Evolutionary conservation across 2,329 filamentous ascomycete genomes (phyloP).

Genomic region (Chrysoporthe austroafricana): DNA sequence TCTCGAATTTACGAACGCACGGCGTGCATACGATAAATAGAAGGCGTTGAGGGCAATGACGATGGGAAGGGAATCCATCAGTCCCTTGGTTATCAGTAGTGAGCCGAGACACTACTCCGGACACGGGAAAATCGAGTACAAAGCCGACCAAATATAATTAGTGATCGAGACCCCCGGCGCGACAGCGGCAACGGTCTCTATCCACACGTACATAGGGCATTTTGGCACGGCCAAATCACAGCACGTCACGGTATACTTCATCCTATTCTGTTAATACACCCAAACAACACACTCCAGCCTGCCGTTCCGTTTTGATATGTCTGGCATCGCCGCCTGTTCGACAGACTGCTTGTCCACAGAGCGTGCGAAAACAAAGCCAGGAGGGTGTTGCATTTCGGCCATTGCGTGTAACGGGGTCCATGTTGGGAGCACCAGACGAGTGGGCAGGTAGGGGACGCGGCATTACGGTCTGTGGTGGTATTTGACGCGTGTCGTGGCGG

Average conservation of each 20-base stretch:
- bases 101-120: constrained; percentile 8
- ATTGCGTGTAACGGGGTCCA: constrained; percentile 8
- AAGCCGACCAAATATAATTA: constrained; percentile 28
- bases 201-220: constrained; percentile 28
- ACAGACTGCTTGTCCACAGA: not conserved
- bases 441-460: not conserved
- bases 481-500: not conserved
- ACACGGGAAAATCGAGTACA: constrained; percentile 20
- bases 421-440: not conserved
- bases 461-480: not conserved
- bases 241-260: constrained; percentile 29
- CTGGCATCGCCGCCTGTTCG: constrained; percentile 8
- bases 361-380: not conserved
- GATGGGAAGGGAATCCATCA: constrained; percentile 9
- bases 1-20: constrained; percentile 21
- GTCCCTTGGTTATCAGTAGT: constrained; percentile 14
- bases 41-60: constrained; percentile 24
- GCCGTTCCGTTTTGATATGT: constrained; percentile 12
- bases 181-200: constrained; percentile 12
- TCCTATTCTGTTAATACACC: constrained; percentile 30
- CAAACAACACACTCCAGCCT: constrained; percentile 23
- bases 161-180: constrained; percentile 17
- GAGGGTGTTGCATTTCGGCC: constrained; percentile 6
- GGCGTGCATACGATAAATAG: constrained; percentile 27
- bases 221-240: constrained; percentile 25